Conservation (phyloP, 164 flowering plant species). For the Vitis labrusca region DNA sequence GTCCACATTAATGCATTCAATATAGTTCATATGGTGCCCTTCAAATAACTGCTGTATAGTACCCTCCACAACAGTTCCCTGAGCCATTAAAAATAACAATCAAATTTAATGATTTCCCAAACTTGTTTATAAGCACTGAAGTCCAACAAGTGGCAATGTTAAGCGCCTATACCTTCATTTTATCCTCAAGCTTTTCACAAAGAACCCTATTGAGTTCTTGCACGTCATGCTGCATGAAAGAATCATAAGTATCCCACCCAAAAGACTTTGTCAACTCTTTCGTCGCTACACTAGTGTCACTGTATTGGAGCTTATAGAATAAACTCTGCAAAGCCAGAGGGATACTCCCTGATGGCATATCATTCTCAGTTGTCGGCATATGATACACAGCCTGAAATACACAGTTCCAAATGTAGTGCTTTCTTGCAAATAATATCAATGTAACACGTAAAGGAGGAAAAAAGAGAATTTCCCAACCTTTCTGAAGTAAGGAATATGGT, state of each 20-base stretch:
- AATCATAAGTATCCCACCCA: conserved; percentile 47
- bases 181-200: conserved; percentile 43
- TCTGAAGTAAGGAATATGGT: conserved; percentile 41
- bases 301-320: conserved; percentile 43
- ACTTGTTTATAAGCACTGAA: too few relatives aligned
- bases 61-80: conserved; percentile 49
- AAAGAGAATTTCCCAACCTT: conserved; percentile 19
- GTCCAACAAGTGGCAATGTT: too few relatives aligned
- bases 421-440: not conserved
- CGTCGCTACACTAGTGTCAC: conserved; percentile 35
- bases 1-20: conserved; percentile 45
- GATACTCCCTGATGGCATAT: too few relatives aligned
- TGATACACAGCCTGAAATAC: conserved; percentile 22
- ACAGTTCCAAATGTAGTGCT: not conserved
- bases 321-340: conserved; percentile 9
- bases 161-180: conserved; percentile 32
- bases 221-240: conserved; percentile 45
- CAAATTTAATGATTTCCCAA: too few relatives aligned
- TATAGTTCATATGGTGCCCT: conserved; percentile 43
- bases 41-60: conserved; percentile 42
- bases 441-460: not conserved
- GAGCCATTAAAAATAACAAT: conserved; percentile 2
- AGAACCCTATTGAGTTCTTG: conserved; percentile 40
- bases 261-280: conserved; percentile 43
- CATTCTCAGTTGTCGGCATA: too few relatives aligned